Base-by-base conservation (phyloP, 179 eudicot genomes). In the Vitellaria paradoxa region DNA sequence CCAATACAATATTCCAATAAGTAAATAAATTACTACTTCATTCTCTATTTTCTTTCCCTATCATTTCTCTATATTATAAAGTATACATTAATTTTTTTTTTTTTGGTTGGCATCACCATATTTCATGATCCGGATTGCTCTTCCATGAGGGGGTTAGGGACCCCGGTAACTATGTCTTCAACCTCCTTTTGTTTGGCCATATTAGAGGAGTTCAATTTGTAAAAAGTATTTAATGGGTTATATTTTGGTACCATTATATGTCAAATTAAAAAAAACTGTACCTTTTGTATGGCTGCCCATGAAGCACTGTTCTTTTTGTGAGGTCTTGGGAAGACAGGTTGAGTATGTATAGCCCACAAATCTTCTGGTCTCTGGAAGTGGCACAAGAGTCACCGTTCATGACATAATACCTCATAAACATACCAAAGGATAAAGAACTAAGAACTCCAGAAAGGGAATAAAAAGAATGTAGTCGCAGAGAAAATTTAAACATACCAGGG, bases 201-300 rank as follows among this genome's bases (percentile, higher is more conserved):
- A 45, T 62, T 23, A 40, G 53, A 61, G 66, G 55, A 69, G 63
- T 62, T 52, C 62, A 46, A 30, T 30, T 60, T 20, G 26, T 47
- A 10, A 64, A 47, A 20, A 56, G 55, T 15, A 55, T 40, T n/a
- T 17, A 26, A 57, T 3, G 23, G 74, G 46, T 13, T 20, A 42
- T 15, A 62, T 52, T 50, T 30, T 49, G 11, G 23, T 70, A 71
- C 17, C 23, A 26, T 30, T 18, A 21, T 40, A 47, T 26, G 68
- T 65, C 45, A 72, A 53, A 37, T 72, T 37, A 21, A 45, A 68
- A 30, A 30, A 30, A 30, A 61, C 17, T 13, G 52, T 74, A 96
- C 99, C 97, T 90, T 94, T 77, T 78, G 89, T 84, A 96, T 94
- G 75, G 98, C 97, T 66, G 84, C 84, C 99, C 99, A 96, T 65